phyloP scores from a whole-genome alignment of 192 early-diverging fungal genomes.

The Radiomyces spectabilis region DNA sequence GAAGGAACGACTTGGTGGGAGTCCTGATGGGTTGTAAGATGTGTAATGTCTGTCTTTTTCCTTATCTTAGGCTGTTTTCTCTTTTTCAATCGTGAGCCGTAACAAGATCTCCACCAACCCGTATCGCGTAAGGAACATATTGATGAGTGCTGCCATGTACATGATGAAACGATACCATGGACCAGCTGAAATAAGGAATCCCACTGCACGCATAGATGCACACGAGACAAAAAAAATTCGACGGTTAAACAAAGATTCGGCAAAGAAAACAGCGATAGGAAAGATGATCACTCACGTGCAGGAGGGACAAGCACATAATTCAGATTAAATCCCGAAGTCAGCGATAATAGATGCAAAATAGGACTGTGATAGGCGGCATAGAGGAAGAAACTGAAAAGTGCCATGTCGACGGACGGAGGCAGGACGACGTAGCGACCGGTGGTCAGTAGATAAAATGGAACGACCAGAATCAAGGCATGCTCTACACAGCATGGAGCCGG shows the following conservation, averaged over 20 bases:
- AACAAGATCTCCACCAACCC: no score
- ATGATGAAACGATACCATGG: conserved; percentile 22
- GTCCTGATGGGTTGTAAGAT: no score
- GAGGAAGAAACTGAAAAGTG: conserved; percentile 41
- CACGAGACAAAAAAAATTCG: neutral
- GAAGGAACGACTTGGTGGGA: no score
- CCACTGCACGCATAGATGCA: conserved; percentile 7
- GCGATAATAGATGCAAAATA: conserved; percentile 30
- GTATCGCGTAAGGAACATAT: conserved; percentile 24
- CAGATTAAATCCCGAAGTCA: conserved; percentile 40
- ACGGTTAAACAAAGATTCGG: no score
- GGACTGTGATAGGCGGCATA: conserved; percentile 44
- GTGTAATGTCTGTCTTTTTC: no score
- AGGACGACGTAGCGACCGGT: conserved; percentile 42
- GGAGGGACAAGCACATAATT: conserved; percentile 47
- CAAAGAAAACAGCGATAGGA: no score
- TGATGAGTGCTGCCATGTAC: conserved; percentile 13
- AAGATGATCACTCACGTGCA: conserved; percentile 28
- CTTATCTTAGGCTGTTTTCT: no score
- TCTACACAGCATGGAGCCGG: no score
- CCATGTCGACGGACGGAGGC: conserved; percentile 36
- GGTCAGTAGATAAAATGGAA: conserved; percentile 40
- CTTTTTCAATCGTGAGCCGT: no score
- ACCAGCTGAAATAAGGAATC: conserved; percentile 14
- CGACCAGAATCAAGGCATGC: conserved; percentile 32